These are phyloP conservation scores for Coccomyxa subellipsoidea DNA, from an alignment of 163 green algal species.

Conservation along the genomic window DNA sequence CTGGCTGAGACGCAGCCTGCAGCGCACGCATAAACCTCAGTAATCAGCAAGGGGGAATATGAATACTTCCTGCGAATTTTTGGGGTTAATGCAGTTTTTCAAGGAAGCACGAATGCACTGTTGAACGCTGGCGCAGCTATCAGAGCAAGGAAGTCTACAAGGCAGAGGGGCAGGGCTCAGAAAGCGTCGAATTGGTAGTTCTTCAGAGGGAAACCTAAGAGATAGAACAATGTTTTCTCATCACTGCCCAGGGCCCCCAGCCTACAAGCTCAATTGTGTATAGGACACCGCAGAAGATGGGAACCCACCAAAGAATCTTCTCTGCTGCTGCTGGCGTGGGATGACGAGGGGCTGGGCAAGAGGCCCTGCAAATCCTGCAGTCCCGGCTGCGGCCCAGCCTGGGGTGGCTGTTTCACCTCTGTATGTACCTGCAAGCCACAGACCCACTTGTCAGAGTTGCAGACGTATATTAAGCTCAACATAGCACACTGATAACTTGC, in stretches of 20 bases:
- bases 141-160: background rate
- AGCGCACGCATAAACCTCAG: background rate
- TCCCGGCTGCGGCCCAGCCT: background rate
- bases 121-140: too few species aligned
- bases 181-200: slow-evolving; percentile 8
- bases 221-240: slow-evolving; percentile 11
- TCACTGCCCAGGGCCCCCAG: slow-evolving; percentile 2
- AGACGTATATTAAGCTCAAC: too few species aligned
- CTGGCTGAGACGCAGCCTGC: background rate
- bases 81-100: too few species aligned
- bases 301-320: too few species aligned
- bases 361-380: background rate
- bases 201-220: background rate
- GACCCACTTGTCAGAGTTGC: too few species aligned
- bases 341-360: background rate
- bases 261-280: too few species aligned
- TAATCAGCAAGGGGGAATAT: too few species aligned
- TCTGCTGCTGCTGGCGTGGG: background rate
- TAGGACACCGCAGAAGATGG: too few species aligned
- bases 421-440: background rate
- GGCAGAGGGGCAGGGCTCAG: background rate
- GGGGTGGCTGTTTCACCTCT: background rate
- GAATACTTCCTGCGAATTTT: too few species aligned
- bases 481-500: too few species aligned
- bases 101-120: too few species aligned